Conservation (phyloP, 257 asterid species). For the Vinca minor region DNA sequence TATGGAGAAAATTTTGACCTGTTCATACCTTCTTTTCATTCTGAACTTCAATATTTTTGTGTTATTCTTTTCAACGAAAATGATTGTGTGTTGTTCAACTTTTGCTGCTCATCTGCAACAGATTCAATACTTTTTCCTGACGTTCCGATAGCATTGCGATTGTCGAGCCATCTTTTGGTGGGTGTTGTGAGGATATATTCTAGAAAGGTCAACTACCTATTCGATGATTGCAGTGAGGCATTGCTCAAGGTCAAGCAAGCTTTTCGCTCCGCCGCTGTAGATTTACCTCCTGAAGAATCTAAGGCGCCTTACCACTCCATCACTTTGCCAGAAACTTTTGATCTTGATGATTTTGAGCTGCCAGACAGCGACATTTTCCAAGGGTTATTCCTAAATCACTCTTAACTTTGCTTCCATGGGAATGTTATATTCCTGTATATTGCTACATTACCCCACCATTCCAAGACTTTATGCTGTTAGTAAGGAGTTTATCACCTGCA, state of each 20-base stretch:
- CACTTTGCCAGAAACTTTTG: conserved; percentile 96
- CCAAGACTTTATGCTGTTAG: background rate
- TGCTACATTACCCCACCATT: background rate
- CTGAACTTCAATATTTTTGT: background rate
- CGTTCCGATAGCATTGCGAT: conserved; percentile 92
- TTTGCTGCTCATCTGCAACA: conserved; percentile 33
- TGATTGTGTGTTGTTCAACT: conserved; percentile 8
- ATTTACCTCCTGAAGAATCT: conserved; percentile 95
- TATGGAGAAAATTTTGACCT: background rate
- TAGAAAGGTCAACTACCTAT: conserved; percentile 92
- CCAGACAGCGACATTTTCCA: conserved; percentile 88
- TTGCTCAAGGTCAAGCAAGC: conserved; percentile 93
- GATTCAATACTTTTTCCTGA: conserved; percentile 94
- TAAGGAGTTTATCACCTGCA: background rate
- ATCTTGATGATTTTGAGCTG: conserved; percentile 97
- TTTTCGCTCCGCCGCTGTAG: conserved; percentile 95
- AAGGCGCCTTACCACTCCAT: conserved; percentile 98
- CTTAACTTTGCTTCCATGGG: conserved; percentile 1
- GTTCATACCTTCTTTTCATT: background rate
- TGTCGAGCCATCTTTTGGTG: conserved; percentile 97
- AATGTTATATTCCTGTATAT: background rate
- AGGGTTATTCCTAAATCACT: conserved; percentile 44
- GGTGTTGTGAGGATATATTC: conserved; percentile 96
- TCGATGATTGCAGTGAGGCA: conserved; percentile 96
- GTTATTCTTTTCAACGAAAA: background rate